Base-by-base conservation (phyloP, 2,329 filamentous ascomycete genomes). In the Westerdykella aurantiaca region DNA sequence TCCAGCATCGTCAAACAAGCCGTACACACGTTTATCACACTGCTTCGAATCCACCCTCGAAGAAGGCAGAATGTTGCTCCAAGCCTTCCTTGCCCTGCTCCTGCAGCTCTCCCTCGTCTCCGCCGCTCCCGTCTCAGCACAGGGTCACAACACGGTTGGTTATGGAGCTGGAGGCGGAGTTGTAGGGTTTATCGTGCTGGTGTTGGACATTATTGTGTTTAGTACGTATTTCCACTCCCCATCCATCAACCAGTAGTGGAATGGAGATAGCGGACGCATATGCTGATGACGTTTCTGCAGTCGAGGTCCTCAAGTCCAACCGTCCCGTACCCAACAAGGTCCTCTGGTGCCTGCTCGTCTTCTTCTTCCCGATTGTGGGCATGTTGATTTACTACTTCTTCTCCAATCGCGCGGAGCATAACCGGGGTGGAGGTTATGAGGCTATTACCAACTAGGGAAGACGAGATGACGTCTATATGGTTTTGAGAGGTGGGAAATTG, bases 251-350 rank as follows among this genome's bases (percentile, higher is more conserved):
- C 23, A 54, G 13, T 29, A 10, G 25, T 10, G 7, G 25, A 9
- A 29, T 12, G 25, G 25, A 29, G 25, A n/a, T n/a, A n/a, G n/a
- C n/a, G n/a, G n/a, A n/a, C n/a, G n/a, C n/a, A n/a, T n/a, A n/a
- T n/a, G n/a, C 7, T 29, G 25, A 29, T 9, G n/a, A 35, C 10
- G n/a, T 13, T 18, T 9, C 7, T 49, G 16, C 50, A 83, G 80
- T 83, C 54, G 81, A 83, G 66, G 76, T 83, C 51, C 67, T 83
- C 45, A 78, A 82, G 64, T 83, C 80, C 34, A 81, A 76, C 64
- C 79, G 80, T 46, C 73, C 79, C 4, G 67, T 74, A 16, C 61
- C 68, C 16, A 69, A 75, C 64, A 84, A 84, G 69, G 61, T 83
- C 3, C 67, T 82, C 23, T 84, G 81, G 81, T 77, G 72, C 39